Evolutionary conservation across 306 rosid genomes (phyloP).

Genomic region (Cercis canadensis): DNA sequence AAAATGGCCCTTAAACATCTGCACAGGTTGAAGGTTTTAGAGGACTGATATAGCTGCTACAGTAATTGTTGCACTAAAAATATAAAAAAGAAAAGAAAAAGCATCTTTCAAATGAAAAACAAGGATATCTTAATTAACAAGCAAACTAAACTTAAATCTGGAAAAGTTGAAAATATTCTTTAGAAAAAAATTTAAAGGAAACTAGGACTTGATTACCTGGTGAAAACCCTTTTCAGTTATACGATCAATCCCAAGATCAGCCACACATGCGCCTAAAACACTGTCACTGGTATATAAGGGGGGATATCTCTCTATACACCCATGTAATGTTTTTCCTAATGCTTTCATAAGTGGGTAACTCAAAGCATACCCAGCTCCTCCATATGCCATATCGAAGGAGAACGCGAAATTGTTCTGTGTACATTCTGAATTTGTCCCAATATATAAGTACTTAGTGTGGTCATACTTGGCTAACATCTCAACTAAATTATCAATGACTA

Average conservation of each 20-base stretch:
- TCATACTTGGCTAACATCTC: slow-evolving; percentile 46
- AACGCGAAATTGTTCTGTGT: slow-evolving; percentile 31
- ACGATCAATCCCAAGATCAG: slow-evolving; percentile 51
- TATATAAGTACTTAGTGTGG: slow-evolving; percentile 39
- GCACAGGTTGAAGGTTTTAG: no score
- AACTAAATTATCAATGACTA: slow-evolving; percentile 50
- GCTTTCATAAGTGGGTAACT: slow-evolving; percentile 47
- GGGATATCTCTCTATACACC: slow-evolving; percentile 48
- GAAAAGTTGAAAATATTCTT: no score
- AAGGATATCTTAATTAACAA: no score
- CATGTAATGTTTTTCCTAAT: slow-evolving; percentile 37
- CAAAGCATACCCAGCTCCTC: slow-evolving; percentile 62
- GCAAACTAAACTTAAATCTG: no score
- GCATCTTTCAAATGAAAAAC: no score
- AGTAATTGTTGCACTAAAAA: no score
- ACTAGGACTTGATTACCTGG: slow-evolving; percentile 47
- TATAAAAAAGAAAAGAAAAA: no score
- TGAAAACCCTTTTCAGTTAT: slow-evolving; percentile 53
- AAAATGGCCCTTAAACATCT: no score
- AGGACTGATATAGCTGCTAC: no score
- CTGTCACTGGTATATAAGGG: slow-evolving; percentile 42
- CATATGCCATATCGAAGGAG: slow-evolving; percentile 54
- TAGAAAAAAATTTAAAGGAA: no score
- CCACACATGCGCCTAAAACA: slow-evolving; percentile 41
- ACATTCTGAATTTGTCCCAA: slow-evolving; percentile 39